Evolutionary conservation across 768 basidiomycete genomes (phyloP), one percentile per base, ranked within the genome.

Genomic region (Termitomyces sp.): DNA sequence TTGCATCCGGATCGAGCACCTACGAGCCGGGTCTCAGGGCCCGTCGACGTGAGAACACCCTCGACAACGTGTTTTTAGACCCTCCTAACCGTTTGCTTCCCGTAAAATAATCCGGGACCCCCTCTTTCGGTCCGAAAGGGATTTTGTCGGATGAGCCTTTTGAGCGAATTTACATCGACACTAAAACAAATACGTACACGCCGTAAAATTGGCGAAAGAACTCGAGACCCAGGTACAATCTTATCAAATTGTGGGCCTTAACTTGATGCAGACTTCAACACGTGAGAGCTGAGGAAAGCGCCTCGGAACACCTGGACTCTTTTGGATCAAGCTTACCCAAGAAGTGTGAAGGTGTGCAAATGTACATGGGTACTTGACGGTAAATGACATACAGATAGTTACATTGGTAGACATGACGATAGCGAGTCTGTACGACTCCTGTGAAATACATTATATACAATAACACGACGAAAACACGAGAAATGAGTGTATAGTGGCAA

Each of bases 1-100:
- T 51, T n/a, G n/a, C 50, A 51, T 51, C n/a, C 49, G 37, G 39
- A 49, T 37, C 48, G 48, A 49, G 48, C 32, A 21, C 48, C 37
- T 25, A 17, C 25, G 23, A 50, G 37, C 9, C 17, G 25, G 7
- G 50, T 39, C 37, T 51, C 50, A 39, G 40, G 48, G 23, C 25
- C 35, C 23, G 23, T 11, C 49, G 9, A 51, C 50, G 28, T 51
- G 47, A 49, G 32, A 48, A 35, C 14, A n/a, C 2, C n/a, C 17
- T 50, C 25, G 35, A 37, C 35, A 49, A 49, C 9, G 23, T 39
- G 35, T 27, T 27, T 27, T 25, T 25, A 3, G 16, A 49, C 23
- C 21, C 16, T 27, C 37, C 37, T n/a, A 50, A 17, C 8, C 3
- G 3, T 17, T 50, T 25, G 12, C 39, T n/a, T 16, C 25, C 25